These are phyloP conservation scores for Eucalyptus marginata DNA, from an alignment of 345 rosid genomes.

Conservation along the genomic window DNA sequence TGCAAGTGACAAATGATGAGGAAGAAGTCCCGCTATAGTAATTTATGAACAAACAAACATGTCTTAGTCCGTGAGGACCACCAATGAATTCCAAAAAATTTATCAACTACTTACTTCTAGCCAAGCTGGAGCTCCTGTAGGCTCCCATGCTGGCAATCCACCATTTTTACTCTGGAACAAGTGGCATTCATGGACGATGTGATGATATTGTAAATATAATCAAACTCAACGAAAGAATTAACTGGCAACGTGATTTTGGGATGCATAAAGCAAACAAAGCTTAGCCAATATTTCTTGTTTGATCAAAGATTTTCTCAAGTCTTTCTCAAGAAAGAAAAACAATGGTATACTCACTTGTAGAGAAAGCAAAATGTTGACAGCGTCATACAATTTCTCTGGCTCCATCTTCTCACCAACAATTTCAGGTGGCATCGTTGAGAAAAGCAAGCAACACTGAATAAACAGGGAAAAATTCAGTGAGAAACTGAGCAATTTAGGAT, in stretches of 20 bases:
- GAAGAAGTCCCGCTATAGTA: neutral
- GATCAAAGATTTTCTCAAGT: neutral
- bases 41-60: neutral
- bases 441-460: constrained; percentile 24
- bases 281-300: neutral
- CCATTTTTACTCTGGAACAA: constrained; percentile 36
- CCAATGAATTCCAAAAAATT: constrained; percentile 2
- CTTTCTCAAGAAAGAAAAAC: neutral
- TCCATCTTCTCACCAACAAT: constrained; percentile 34
- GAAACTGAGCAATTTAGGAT: neutral
- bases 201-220: neutral
- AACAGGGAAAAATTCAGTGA: neutral
- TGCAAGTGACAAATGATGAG: neutral
- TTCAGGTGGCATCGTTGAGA: constrained; percentile 28
- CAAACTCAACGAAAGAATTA: neutral
- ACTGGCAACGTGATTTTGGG: neutral
- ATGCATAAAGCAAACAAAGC: neutral
- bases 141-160: constrained; percentile 56
- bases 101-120: constrained; percentile 21
- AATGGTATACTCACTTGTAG: constrained; percentile 19
- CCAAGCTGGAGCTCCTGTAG: constrained; percentile 32
- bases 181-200: neutral
- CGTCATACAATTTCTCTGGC: constrained; percentile 20
- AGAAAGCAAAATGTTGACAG: constrained; percentile 39
- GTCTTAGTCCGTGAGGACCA: neutral